Evolutionary conservation across 1,139 yeast species (phyloP), one percentile per base, ranked within the genome.

Genomic region (Zygosaccharomyces pseudobailii): DNA sequence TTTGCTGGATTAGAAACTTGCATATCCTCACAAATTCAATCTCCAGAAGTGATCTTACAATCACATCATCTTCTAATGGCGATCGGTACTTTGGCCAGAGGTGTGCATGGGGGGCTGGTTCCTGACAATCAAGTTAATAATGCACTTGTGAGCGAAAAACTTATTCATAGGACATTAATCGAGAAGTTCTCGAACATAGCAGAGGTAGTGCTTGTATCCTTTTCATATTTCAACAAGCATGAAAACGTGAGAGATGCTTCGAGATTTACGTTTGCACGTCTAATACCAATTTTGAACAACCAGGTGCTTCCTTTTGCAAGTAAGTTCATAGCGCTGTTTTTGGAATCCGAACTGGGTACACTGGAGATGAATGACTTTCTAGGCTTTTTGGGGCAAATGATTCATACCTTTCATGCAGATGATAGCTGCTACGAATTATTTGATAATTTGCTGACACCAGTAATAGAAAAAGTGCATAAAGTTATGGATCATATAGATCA

Each of bases 31-130:
- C 69, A 69, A 37, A 62, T 71, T 19, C 74, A 74, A 48, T 72
- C 71, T 30, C 69, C 74, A 21, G 72, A 75, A 41, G 62, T 76
- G 32, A 74, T 84, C 3, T 68, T 87, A 41, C 94, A 88, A 63
- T 83, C 89, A 2, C 96, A 92, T 65, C 97, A 92, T 64, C 77
- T 84, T 36, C 70, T 94, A 42, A 80, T 87, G 81, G 92, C 97
- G 0, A 79, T 92, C 45, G 97, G 97, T 32, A 87, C 96, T 0
- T 76, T 90, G 59, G 86, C 90, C 2, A 78, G 92, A 61, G 97
- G 97, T 1, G 82, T 86, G 57, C 69, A 66, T 46, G 62, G 63
- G 20, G 69, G 69, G 5, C 44, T 66, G 8, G 67, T 66, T 21
- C 69, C 69, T 5, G 69, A 66, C 34, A 65, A 63, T 43, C 68